A percentile compares a stretch with the other conserved stretches of the same genome.
phyloP scores from a whole-genome alignment of 2,329 filamentous ascomycete species.

The Fusarium albosuccineum region DNA sequence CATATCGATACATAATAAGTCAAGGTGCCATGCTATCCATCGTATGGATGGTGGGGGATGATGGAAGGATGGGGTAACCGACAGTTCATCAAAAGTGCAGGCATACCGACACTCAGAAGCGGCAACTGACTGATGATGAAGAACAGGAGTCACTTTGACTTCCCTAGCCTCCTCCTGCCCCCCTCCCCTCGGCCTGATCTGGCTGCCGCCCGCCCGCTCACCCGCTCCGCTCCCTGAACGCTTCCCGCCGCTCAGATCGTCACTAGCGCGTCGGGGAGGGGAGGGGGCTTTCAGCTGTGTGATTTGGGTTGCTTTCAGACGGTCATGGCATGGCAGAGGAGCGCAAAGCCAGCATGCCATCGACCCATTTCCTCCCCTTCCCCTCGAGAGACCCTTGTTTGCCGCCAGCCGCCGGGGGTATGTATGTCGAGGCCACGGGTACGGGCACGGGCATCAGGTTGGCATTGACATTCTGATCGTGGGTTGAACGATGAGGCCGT shows the following conservation, averaged over 20 bases:
- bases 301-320: not conserved
- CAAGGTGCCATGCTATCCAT: too few relatives aligned
- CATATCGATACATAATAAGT: constrained; percentile 6
- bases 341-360: not conserved
- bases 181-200: not conserved
- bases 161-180: constrained; percentile 20
- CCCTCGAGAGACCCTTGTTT: constrained; percentile 1
- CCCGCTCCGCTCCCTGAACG: constrained; percentile 21
- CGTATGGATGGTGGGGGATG: too few relatives aligned
- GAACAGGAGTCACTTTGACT: not conserved
- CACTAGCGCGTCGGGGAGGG: constrained; percentile 25
- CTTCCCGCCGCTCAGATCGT: constrained; percentile 36
- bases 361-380: constrained; percentile 8
- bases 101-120: not conserved
- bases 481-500: not conserved
- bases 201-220: constrained; percentile 29
- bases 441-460: not conserved
- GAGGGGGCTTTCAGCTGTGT: not conserved
- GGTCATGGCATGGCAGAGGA: not conserved
- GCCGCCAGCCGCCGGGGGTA: not conserved
- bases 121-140: not conserved
- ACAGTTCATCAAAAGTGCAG: not conserved
- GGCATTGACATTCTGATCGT: constrained; percentile 1
- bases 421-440: too few relatives aligned
- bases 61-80: too few relatives aligned